Percentiles rank a stretch among this genome's conserved stretches.
These are phyloP conservation scores for Cladophialophora bantiana DNA, from an alignment of 2,329 filamentous ascomycete species.

Conservation along the genomic window DNA sequence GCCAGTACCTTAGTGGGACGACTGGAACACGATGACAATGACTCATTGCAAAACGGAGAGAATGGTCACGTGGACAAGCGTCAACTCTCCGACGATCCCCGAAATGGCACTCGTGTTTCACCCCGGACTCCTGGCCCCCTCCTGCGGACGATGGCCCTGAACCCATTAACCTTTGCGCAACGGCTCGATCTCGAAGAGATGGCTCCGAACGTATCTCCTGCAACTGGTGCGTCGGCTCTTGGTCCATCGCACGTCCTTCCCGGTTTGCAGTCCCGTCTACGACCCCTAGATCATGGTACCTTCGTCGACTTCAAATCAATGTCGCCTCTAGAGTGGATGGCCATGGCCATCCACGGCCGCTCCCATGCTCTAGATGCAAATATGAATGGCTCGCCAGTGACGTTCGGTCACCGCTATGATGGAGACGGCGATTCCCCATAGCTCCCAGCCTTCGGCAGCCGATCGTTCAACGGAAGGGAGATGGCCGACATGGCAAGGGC, in stretches of 20 bases:
- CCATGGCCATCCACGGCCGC: background rate
- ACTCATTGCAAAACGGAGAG: conserved; percentile 26
- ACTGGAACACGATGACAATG: conserved; percentile 30
- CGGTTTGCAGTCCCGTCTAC: conserved; percentile 6
- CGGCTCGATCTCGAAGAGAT: background rate
- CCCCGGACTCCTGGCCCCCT: background rate
- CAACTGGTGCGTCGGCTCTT: background rate
- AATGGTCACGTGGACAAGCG: conserved; percentile 33
- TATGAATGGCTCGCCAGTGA: background rate
- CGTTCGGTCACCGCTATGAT: conserved; percentile 4
- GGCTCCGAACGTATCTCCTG: background rate
- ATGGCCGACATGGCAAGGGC: background rate
- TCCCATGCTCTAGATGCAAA: background rate
- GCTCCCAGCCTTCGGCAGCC: background rate
- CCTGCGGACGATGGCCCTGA: background rate
- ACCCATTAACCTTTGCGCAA: background rate
- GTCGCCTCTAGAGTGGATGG: background rate
- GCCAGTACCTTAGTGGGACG: conserved; percentile 28
- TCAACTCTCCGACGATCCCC: conserved; percentile 15
- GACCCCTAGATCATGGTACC: background rate
- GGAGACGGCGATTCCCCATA: conserved; percentile 12
- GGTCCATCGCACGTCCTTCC: background rate
- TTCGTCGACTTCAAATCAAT: background rate
- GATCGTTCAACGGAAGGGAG: background rate
- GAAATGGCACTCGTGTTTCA: conserved; percentile 1